Evolutionary conservation across 1,284 basidiomycete species (phyloP), one percentile per base, ranked within the genome.

Genomic region (Cutaneotrichosporon arboriforme): DNA sequence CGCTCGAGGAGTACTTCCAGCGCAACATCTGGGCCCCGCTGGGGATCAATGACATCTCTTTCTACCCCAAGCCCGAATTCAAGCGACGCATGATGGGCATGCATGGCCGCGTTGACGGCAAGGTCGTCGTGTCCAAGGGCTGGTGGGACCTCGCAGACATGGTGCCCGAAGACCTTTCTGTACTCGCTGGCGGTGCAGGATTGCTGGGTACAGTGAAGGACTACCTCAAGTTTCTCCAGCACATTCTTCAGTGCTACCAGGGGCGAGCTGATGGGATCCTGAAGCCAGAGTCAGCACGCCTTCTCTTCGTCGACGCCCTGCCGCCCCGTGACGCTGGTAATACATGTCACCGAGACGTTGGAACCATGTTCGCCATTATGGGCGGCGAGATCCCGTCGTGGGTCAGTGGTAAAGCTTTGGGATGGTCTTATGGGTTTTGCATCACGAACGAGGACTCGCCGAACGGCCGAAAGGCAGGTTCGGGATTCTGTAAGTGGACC

Each of bases 1-100:
- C 55, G 0, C 59, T 74, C 13, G 68, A 70, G 46, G 62, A 62
- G 1, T 69, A 66, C 52, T 67, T 72, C 46, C 58, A 66, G 38
- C 48, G 63, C 10, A 43, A 73, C 58, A 57, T 74, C 44, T 72
- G 67, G 49, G 46, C 49, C 4, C 70, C 69, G 0, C 57, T 66
- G 38, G 63, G 63, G n/a, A 47, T 70, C n/a, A 58, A 52, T 4
- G 54, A 52, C 34, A 55, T 67, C 10, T 61, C 63, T 3, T 72
- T 72, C 55, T 59, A 61, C 47, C 67, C 68, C 8, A 58, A 59
- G 47, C 7, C n/a, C n/a, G 7, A 5, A 7, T 57, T 26, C 20
- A 20, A 4, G 13, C 15, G 39, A 40, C 46, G 46, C 17, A 61
- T 61, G 47, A 61, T 62, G 61, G 47, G 44, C 4, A 46, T 64